Evolutionary conservation across 768 basidiomycete genomes (phyloP).

Genomic region (Suillus tomentosus): DNA sequence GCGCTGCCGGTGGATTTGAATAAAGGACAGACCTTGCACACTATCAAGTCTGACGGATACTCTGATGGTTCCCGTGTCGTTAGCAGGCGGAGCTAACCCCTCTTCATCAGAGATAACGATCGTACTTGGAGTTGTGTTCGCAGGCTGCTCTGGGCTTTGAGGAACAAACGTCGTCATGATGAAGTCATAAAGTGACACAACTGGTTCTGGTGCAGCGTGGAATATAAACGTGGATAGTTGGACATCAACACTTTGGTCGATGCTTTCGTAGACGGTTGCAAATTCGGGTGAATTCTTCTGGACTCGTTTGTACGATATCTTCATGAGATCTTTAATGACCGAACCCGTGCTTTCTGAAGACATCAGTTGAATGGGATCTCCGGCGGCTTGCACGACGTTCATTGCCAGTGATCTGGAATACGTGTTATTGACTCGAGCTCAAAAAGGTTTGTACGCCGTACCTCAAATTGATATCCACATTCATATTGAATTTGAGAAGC

Average conservation of each 20-base stretch:
- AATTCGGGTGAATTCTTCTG: constrained; percentile 89
- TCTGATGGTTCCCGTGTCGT: constrained; percentile 62
- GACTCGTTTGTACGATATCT: constrained; percentile 74
- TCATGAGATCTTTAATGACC: constrained; percentile 66
- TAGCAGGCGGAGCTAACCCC: constrained; percentile 10
- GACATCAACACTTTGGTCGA: constrained; percentile 87
- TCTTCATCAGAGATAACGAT: constrained; percentile 11
- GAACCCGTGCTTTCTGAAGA: constrained; percentile 54
- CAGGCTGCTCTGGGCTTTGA: constrained; percentile 20
- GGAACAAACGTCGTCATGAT: constrained; percentile 96
- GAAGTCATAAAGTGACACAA: constrained; percentile 91
- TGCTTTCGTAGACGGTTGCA: constrained; percentile 71
- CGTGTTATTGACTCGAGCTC: constrained; percentile 14
- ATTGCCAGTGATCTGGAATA: constrained; percentile 68
- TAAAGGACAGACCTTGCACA: constrained; percentile 61
- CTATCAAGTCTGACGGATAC: constrained; percentile 83
- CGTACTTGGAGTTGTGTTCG: constrained; percentile 14
- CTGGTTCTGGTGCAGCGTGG: constrained; percentile 85
- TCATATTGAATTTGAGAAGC: constrained; percentile 83
- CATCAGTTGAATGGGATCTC: constrained; percentile 59
- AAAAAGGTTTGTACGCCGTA: constrained; percentile 31
- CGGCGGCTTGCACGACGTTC: constrained; percentile 63
- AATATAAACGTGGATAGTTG: constrained; percentile 90
- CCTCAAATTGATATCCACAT: constrained; percentile 80
- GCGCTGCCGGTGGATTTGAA: background rate